Evolutionary conservation across 139 green algal genomes (phyloP), one percentile per base, ranked within the genome.

Genomic region (Coelastrella sp.): DNA sequence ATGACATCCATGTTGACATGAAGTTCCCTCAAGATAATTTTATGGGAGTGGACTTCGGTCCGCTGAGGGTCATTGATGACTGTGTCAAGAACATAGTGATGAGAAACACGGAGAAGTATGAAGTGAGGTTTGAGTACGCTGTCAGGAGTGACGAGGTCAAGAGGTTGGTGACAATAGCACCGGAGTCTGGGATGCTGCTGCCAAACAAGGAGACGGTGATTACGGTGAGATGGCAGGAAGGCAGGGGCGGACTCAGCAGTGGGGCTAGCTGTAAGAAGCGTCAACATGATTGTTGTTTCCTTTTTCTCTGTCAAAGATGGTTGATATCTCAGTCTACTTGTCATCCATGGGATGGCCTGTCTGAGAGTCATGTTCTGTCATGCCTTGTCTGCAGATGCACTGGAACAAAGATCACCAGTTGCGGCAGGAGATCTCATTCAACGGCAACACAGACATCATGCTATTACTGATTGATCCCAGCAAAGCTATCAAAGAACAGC

Each of bases 51-150:
- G 75, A 96, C 67, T 95, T 93, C 78, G 92, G 92, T 51, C 84
- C 91, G n/a, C 23, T 95, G 66, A 90, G 90, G 4, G 92, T 93
- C 17, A 83, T 84, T 41, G 90, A 96, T 72, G 74, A 84, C 13
- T 85, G 67, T 3, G 30, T 53, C 11, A 89, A 88, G 80, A 77
- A 77, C 25, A 51, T 96, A 34, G 75, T 62, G n/a, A 53, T 97
- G 32, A 83, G 80, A 45, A 97, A 97, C 89, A 93, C 75, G 1
- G 94, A 92, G 45, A 96, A 96, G 83, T 97, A 96, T 82, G 53
- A 84, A 15, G 88, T 96, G 27, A 83, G 57, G 4, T 97, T 89
- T 90, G 87, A 87, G 34, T 90, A 96, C 48, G 79, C 80, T 19
- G 66, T 89, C 35, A 88, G 76, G 53, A 38, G 32, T 5, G 77